Conservation (phyloP, 371 early-diverging fungal species). For the Catenaria anguillulae region DNA sequence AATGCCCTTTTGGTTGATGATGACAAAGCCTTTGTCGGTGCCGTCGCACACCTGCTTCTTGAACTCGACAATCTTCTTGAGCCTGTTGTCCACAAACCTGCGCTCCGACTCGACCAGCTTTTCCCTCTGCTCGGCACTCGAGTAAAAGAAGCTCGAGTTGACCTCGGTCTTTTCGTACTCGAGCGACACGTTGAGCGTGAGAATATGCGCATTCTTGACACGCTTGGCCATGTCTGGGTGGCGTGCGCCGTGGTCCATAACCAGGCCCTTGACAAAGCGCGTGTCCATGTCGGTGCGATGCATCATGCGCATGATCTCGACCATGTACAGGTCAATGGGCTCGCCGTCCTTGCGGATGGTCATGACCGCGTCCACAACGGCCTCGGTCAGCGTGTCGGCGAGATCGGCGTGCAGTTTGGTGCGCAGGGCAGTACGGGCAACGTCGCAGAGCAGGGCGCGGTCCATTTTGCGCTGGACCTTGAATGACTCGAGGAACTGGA, state of each 20-base stretch:
- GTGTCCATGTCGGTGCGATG: conserved; percentile 94
- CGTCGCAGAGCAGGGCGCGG: conserved; percentile 76
- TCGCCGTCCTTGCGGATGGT: conserved; percentile 54
- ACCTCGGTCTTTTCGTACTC: conserved; percentile 98
- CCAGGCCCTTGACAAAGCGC: conserved; percentile 81
- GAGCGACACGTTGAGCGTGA: conserved; percentile 96
- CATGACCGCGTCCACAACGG: conserved; percentile 92
- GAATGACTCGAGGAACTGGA: conserved; percentile 80
- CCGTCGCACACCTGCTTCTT: conserved; percentile 79
- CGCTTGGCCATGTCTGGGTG: conserved; percentile 51
- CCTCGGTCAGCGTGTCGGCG: conserved; percentile 85
- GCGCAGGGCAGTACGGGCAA: conserved; percentile 87
- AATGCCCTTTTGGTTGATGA: conserved; percentile 99
- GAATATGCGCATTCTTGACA: conserved; percentile 77
- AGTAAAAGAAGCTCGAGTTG: conserved; percentile 99
- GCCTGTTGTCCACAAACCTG: conserved; percentile 84
- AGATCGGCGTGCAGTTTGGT: conserved; percentile 87
- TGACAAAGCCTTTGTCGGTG: conserved; percentile 77
- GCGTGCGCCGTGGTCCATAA: not conserved
- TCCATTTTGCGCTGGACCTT: conserved; percentile 59
- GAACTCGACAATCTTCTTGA: conserved; percentile 90
- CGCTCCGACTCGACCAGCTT: conserved; percentile 97
- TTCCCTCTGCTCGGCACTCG: conserved; percentile 94
- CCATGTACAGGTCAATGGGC: conserved; percentile 98
- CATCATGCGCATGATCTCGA: conserved; percentile 99